Percentiles rank a stretch among this genome's conserved stretches.
Conservation (phyloP, 2,329 filamentous ascomycete species). For the Monosporascus sp. region DNA sequence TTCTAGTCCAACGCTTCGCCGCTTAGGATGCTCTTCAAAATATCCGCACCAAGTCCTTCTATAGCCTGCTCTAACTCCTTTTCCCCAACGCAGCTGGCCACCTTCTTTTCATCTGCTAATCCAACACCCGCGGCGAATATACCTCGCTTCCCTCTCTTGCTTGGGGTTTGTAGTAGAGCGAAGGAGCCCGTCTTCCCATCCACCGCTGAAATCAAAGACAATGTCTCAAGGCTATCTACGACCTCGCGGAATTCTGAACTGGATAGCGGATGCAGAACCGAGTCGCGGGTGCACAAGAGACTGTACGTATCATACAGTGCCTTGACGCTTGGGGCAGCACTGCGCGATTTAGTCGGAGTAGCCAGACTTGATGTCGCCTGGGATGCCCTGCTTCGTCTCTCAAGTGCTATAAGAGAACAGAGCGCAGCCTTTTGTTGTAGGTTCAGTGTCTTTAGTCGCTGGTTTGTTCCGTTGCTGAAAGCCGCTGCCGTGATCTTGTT, state of each 20-base stretch:
- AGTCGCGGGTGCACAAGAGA: constrained; percentile 75
- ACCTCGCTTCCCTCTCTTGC: constrained; percentile 58
- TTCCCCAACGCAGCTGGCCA: constrained; percentile 75
- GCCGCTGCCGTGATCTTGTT: constrained; percentile 85
- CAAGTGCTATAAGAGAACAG: constrained; percentile 82
- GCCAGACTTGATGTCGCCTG: constrained; percentile 34
- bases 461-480: constrained; percentile 82
- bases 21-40: constrained; percentile 57
- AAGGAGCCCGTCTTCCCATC: constrained; percentile 68
- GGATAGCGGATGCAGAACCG: constrained; percentile 83
- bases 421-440: constrained; percentile 94
- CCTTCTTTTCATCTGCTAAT: constrained; percentile 65
- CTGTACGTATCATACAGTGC: constrained; percentile 80
- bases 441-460: constrained; percentile 82
- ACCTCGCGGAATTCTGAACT: constrained; percentile 94
- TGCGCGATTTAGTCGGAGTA: constrained; percentile 58
- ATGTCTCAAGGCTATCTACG: constrained; percentile 78
- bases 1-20: constrained; percentile 53
- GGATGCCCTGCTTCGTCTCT: constrained; percentile 61
- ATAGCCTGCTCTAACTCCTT: constrained; percentile 71
- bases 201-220: constrained; percentile 69
- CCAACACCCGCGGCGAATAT: constrained; percentile 41
- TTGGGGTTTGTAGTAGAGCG: constrained; percentile 60
- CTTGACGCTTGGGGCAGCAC: constrained; percentile 73
- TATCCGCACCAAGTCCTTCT: constrained; percentile 55